Percentiles rank a stretch among this genome's conserved stretches.
Evolutionary conservation across 495 filamentous ascomycete genomes (phyloP).

Genomic region (Tuber brumale): DNA sequence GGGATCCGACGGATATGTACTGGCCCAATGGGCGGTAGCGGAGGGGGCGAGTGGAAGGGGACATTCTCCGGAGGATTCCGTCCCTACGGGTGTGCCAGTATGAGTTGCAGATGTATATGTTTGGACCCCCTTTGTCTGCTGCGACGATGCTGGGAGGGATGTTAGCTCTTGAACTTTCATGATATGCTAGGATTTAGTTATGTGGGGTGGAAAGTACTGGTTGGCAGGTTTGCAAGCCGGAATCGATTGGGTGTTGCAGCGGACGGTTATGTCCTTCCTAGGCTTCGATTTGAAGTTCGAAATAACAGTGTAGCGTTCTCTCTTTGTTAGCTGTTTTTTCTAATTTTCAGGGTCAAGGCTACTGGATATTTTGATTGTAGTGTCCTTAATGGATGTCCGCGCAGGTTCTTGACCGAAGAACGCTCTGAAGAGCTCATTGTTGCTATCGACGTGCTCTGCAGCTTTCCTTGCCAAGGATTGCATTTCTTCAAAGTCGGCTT

Average conservation of each 20-base stretch:
- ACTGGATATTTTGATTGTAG: neutral
- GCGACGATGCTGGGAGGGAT: neutral
- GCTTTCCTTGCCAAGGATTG: neutral
- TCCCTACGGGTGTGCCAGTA: neutral
- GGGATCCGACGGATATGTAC: neutral
- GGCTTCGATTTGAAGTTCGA: slow-evolving; percentile 3
- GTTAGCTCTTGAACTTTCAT: neutral
- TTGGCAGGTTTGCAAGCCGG: neutral
- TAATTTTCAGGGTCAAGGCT: neutral
- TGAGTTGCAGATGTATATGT: slow-evolving; percentile 2
- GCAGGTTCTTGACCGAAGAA: neutral
- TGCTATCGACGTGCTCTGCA: neutral
- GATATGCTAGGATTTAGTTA: neutral
- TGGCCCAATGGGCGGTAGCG: neutral
- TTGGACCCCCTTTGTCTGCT: neutral
- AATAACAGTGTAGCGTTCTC: neutral
- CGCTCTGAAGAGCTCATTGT: neutral
- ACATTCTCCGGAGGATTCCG: neutral
- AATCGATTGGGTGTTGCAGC: neutral
- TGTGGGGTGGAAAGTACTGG: neutral
- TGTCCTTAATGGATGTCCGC: neutral
- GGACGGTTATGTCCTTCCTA: neutral
- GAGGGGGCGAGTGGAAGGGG: neutral
- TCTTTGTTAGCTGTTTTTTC: neutral
- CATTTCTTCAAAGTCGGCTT: neutral